Percentiles rank a stretch among this genome's conserved stretches.
Conservation (phyloP, 2,329 filamentous ascomycete species). For the Juglanconis oblonga region DNA sequence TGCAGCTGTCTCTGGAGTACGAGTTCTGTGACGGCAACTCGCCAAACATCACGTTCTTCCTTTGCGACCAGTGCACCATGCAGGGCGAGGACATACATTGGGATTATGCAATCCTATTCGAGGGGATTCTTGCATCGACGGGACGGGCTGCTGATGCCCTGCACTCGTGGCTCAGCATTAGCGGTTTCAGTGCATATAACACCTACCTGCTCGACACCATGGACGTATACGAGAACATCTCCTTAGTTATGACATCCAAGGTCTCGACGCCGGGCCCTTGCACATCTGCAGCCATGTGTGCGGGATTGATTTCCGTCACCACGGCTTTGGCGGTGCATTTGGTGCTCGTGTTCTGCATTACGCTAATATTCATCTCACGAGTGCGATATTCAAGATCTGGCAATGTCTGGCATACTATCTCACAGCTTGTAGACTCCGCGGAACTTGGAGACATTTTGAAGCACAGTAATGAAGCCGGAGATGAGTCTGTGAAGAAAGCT, state of each 20-base stretch:
- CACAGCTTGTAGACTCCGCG: not conserved
- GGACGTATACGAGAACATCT: not conserved
- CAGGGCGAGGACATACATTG: not conserved
- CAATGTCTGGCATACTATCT: constrained; percentile 6
- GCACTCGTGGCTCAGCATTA: not conserved
- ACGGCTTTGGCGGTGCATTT: not conserved
- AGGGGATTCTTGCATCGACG: not conserved
- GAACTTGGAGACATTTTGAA: not conserved
- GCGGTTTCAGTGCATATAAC: not conserved
- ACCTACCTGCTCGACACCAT: not conserved
- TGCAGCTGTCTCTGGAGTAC: not conserved
- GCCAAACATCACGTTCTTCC: not conserved
- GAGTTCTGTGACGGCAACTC: not conserved
- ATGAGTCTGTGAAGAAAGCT: too few species aligned
- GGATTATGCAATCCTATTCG: not conserved
- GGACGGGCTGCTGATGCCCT: constrained; percentile 5
- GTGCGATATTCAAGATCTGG: constrained; percentile 1
- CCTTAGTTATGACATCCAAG: not conserved
- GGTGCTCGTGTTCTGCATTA: not conserved
- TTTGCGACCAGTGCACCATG: not conserved
- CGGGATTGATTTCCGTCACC: not conserved
- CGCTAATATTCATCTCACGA: not conserved
- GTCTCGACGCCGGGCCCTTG: not conserved
- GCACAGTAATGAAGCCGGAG: too few species aligned
- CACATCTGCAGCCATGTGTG: not conserved